Percentiles rank a stretch among this genome's conserved stretches.
phyloP scores from a whole-genome alignment of 2,329 filamentous ascomycete genomes.

The Dryadomyces quercus-mongolicae region DNA sequence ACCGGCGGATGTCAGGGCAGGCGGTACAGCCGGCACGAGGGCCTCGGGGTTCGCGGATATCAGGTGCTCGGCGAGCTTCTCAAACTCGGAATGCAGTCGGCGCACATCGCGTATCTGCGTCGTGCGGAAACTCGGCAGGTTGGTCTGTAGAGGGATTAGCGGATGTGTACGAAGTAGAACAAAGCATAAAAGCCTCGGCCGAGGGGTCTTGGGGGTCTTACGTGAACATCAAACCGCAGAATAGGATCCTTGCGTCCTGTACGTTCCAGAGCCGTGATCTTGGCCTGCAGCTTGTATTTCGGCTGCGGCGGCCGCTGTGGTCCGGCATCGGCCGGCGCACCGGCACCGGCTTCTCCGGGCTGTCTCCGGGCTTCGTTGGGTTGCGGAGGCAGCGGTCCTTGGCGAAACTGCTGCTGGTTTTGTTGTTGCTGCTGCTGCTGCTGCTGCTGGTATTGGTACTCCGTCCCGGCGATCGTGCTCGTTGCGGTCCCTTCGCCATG shows the following conservation, averaged over 20 bases:
- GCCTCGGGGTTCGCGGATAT: constrained; percentile 97
- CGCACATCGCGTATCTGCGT: constrained; percentile 97
- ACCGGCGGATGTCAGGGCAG: constrained; percentile 86
- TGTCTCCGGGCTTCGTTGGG: constrained; percentile 7
- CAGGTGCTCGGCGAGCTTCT: constrained; percentile 90
- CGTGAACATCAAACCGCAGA: constrained; percentile 89
- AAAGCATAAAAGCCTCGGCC: no score
- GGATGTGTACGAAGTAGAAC: no score
- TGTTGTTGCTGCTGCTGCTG: constrained; percentile 15
- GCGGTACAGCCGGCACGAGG: constrained; percentile 85
- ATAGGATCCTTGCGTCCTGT: constrained; percentile 94
- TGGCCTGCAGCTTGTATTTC: constrained; percentile 79
- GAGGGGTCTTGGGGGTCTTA: constrained; percentile 41
- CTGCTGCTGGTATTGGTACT: constrained; percentile 17
- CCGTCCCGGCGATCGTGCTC: constrained; percentile 12
- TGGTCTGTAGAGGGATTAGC: constrained; percentile 54
- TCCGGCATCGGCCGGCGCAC: not conserved
- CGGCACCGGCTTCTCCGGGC: constrained; percentile 13
- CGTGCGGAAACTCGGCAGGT: constrained; percentile 94
- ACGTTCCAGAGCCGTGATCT: constrained; percentile 86
- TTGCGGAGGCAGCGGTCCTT: not conserved
- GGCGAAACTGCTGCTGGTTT: constrained; percentile 7
- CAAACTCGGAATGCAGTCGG: constrained; percentile 87
- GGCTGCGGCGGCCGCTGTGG: constrained; percentile 43
- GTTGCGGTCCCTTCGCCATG: constrained; percentile 22